These are phyloP conservation scores for Fraxinus albicans DNA, from an alignment of 305 asterid genomes.

Conservation along the genomic window DNA sequence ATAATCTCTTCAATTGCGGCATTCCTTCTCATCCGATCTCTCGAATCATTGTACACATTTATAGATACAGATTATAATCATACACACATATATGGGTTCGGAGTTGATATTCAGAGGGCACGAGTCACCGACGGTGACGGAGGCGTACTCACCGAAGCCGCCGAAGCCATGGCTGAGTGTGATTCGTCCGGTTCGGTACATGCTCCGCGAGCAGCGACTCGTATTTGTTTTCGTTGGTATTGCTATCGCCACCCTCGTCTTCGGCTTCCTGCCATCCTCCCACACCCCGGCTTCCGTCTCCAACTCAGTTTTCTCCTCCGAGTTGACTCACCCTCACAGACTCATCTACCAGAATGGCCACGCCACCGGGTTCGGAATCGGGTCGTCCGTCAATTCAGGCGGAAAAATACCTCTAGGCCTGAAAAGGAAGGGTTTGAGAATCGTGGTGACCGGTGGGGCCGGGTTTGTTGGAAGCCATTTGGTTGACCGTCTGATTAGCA, in stretches of 20 bases:
- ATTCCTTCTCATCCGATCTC: background rate
- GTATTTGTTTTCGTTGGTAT: constrained; percentile 75
- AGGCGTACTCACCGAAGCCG: constrained; percentile 72
- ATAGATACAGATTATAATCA: background rate
- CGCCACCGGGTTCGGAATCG: constrained; percentile 36
- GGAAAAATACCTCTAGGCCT: constrained; percentile 84
- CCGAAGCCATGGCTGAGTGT: constrained; percentile 68
- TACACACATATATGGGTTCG: constrained; percentile 47
- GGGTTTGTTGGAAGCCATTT: constrained; percentile 94
- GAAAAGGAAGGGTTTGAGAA: constrained; percentile 66
- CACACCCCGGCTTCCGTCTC: constrained; percentile 20
- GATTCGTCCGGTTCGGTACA: constrained; percentile 67
- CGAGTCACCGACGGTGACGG: constrained; percentile 52
- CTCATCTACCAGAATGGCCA: constrained; percentile 55
- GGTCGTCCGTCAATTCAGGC: constrained; percentile 36
- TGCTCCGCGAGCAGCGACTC: constrained; percentile 86
- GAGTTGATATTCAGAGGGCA: constrained; percentile 86
- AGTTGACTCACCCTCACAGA: constrained; percentile 35
- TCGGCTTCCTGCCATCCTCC: constrained; percentile 45
- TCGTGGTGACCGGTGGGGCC: constrained; percentile 95
- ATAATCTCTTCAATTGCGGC: background rate
- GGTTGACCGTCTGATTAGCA: constrained; percentile 74
- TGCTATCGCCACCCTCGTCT: constrained; percentile 62
- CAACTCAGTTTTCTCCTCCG: constrained; percentile 24
- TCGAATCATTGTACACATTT: background rate